Conservation (phyloP, 169 alveolate species). For the Ichthyophthirius multifiliis region DNA sequence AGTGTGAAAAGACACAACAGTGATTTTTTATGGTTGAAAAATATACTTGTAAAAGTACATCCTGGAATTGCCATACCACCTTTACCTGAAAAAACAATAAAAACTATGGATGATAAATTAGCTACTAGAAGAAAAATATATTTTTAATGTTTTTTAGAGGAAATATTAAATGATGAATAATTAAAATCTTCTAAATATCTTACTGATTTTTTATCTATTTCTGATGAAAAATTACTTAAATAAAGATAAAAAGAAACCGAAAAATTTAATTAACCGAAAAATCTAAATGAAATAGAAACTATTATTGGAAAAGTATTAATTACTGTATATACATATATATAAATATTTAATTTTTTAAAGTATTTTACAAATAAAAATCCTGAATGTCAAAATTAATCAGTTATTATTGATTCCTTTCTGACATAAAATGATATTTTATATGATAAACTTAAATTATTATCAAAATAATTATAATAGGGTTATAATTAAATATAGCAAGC, state of each 20-base stretch:
- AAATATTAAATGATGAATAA: not conserved
- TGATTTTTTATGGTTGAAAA: conserved; percentile 35
- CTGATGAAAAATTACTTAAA: not conserved
- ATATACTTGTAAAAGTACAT: not conserved
- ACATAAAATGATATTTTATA: not conserved
- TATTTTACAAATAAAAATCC: not conserved
- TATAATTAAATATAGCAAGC: not conserved
- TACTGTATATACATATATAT: not conserved
- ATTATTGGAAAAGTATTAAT: not conserved
- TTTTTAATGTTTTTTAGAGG: not conserved
- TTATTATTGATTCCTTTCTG: not conserved
- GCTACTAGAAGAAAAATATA: not conserved
- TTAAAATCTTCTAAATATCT: not conserved
- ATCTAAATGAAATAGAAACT: not conserved
- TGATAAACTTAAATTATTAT: not conserved
- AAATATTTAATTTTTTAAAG: not conserved
- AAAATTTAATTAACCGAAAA: not conserved
- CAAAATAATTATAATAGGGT: not conserved
- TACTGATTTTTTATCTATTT: not conserved
- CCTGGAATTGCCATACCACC: conserved; percentile 39
- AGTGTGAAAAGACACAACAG: conserved; percentile 25
- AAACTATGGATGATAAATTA: not conserved
- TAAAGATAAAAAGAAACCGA: not conserved
- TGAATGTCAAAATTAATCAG: not conserved
- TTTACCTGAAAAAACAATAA: not conserved